Base-by-base conservation (phyloP, 2,329 filamentous ascomycete genomes). In the Zymoseptoria passerinii region DNA sequence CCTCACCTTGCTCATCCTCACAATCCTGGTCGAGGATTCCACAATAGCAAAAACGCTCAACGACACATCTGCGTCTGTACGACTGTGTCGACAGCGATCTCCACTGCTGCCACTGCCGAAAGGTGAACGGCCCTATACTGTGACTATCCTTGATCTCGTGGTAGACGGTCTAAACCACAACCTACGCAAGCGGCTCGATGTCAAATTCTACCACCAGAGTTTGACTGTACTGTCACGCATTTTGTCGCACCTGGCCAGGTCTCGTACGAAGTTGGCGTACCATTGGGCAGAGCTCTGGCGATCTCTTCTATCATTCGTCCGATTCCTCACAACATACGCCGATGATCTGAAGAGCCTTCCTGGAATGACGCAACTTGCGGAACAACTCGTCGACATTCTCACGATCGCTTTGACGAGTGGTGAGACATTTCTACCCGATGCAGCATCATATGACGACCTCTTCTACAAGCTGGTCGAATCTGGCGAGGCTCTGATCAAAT, bases 391-490 rank as follows among this genome's bases (percentile, higher is more conserved):
- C 54, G 91, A 94, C 68, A 78, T 96, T 5, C 79, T 96, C 48
- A 90, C 90, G 1, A 81, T 96, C 48, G 89, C 90, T 1, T 80
- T 99, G 7, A 94, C 89, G 1, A 84, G 85, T 1, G 94, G 94
- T 6, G 94, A 97, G 72, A 86, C 88, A 2, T 97, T 99, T 74
- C 80, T 99, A 7, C 94, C 92, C 0, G 89, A 89, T 28, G 86
- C 91, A 0, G 83, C 88, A 18, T 86, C 90, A 1, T 97, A 97
- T 73, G 94, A 99, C 68, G 94, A 99, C 69, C 80, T 99, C 0
- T 97, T 99, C 76, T 99, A 99, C 82, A 99, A 99, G 75, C 83
- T 97, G 1, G 91, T 97, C 27, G 94, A 99, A 74, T 89, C 87
- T 1, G 90, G 92, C 9, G 90, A 95, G 53, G 82, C 90, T 10